phyloP scores from a whole-genome alignment of 1,139 yeast genomes.

The Saccharomyces hybrid region DNA sequence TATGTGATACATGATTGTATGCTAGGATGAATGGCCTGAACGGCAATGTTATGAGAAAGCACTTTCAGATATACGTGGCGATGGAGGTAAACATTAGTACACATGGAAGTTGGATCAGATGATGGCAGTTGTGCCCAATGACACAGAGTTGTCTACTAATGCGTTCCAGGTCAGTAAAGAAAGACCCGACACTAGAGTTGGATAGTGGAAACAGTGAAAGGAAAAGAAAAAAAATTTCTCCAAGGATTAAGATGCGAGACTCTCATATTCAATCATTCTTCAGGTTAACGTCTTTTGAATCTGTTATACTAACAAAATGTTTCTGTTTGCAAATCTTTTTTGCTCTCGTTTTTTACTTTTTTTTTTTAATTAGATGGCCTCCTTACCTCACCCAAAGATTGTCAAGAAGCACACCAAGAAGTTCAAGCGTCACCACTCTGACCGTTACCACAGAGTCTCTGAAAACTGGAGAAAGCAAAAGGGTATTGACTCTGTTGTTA shows the following conservation, averaged over 20 bases:
- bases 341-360: not conserved
- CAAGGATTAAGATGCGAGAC: not conserved
- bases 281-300: not conserved
- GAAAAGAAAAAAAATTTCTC: not conserved
- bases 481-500: constrained; percentile 99
- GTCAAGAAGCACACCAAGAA: constrained; percentile 98
- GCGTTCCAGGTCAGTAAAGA: too few species aligned
- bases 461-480: constrained; percentile 99
- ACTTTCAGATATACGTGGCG: not conserved
- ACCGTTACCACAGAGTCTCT: constrained; percentile 96
- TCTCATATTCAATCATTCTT: not conserved
- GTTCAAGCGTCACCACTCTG: constrained; percentile 99
- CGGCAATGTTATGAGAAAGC: not conserved
- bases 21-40: not conserved
- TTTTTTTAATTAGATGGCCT: constrained; percentile 56
- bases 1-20: not conserved
- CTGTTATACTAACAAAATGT: not conserved
- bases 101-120: not conserved
- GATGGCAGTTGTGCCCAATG: not conserved
- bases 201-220: not conserved
- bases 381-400: constrained; percentile 98
- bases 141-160: too few species aligned
- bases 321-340: too few species aligned
- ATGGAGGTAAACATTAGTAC: not conserved
- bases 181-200: not conserved